Evolutionary conservation across 768 basidiomycete genomes (phyloP).

Genomic region (Leucosporidium yakuticum): DNA sequence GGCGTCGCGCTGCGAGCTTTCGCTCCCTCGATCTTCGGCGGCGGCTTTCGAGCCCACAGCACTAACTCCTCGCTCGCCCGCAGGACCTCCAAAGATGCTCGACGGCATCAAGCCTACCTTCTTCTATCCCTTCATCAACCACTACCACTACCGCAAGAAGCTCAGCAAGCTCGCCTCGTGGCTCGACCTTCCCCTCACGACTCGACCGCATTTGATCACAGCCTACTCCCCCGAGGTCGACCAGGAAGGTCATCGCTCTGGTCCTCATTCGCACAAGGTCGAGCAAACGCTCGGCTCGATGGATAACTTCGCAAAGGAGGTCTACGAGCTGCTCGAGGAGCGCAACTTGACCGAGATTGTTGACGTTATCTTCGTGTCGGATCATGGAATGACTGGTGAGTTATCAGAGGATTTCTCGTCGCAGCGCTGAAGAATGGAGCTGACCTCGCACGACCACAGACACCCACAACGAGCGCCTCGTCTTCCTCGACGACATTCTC

Average conservation of each 20-base stretch:
- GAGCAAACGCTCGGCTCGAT: constrained; percentile 62
- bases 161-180: constrained; percentile 70
- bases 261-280: constrained; percentile 25
- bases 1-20: too few species aligned
- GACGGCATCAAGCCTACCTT: constrained; percentile 65
- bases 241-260: constrained; percentile 22
- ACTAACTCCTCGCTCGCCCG: constrained; percentile 49
- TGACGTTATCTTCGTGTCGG: constrained; percentile 72
- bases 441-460: constrained; percentile 78
- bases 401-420: neutral
- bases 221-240: constrained; percentile 35
- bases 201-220: constrained; percentile 33
- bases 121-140: constrained; percentile 51
- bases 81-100: constrained; percentile 64
- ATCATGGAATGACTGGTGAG: constrained; percentile 35
- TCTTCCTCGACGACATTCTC: constrained; percentile 76
- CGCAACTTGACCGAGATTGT: constrained; percentile 77
- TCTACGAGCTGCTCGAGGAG: constrained; percentile 57
- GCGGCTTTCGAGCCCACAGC: neutral
- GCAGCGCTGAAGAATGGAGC: neutral
- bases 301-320: constrained; percentile 65
- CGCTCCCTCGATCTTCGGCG: too few species aligned
- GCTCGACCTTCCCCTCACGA: constrained; percentile 50
- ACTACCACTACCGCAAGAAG: constrained; percentile 62
- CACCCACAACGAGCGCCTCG: constrained; percentile 66